A percentile compares a stretch with the other conserved stretches of the same genome.
Evolutionary conservation across 2,329 filamentous ascomycete species (phyloP).

Genomic region (Orbilia javanica): DNA sequence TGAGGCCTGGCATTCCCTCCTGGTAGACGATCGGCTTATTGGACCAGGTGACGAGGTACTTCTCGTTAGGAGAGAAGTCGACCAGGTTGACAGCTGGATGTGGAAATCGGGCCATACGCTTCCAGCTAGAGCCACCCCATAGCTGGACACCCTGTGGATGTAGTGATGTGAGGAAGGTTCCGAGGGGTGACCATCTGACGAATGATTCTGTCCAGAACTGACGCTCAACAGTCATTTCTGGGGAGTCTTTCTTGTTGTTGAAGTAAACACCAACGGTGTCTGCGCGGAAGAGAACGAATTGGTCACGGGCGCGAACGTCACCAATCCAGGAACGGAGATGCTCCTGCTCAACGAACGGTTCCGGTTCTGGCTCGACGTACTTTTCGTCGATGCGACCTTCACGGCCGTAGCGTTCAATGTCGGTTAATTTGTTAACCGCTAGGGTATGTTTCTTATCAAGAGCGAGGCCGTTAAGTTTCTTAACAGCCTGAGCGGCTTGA

Average conservation of each 20-base stretch:
- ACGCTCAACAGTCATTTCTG: constrained; percentile 90
- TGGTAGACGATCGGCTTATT: constrained; percentile 92
- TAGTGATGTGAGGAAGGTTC: constrained; percentile 93
- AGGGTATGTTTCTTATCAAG: constrained; percentile 98
- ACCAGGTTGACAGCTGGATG: constrained; percentile 96
- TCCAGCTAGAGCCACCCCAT: constrained; percentile 92
- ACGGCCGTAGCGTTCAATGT: constrained; percentile 94
- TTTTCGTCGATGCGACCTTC: constrained; percentile 94
- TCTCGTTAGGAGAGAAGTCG: constrained; percentile 93
- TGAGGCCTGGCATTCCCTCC: constrained; percentile 85
- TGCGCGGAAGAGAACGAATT: constrained; percentile 93
- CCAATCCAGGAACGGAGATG: constrained; percentile 94
- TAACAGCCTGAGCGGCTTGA: constrained; percentile 89
- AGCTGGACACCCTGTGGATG: constrained; percentile 97
- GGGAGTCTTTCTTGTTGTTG: constrained; percentile 95
- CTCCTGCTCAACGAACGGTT: constrained; percentile 90
- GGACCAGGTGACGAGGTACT: constrained; percentile 96
- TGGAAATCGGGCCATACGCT: constrained; percentile 89
- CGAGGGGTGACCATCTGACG: constrained; percentile 95
- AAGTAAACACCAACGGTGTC: constrained; percentile 95
- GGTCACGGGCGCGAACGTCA: constrained; percentile 89
- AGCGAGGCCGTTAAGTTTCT: constrained; percentile 84
- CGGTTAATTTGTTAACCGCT: constrained; percentile 96
- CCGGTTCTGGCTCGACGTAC: constrained; percentile 83
- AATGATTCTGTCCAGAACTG: constrained; percentile 98